Evolutionary conservation across 2,329 filamentous ascomycete species (phyloP).

Genomic region (Claviceps lovelessii): DNA sequence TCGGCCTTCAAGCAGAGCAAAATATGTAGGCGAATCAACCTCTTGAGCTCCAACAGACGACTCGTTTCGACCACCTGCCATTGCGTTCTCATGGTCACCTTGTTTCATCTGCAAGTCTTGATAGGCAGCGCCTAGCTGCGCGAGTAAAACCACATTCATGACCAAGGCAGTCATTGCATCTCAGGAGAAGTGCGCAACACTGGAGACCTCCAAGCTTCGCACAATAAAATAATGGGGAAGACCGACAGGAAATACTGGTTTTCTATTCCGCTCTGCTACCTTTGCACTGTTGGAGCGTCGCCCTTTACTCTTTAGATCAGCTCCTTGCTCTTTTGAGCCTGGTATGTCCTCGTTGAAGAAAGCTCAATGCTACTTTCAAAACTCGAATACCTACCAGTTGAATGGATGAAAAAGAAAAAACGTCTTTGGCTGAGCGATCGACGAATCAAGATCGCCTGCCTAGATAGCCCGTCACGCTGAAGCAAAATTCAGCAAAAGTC

Average conservation of each 20-base stretch:
- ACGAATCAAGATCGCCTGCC: too few species aligned
- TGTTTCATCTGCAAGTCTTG: background rate
- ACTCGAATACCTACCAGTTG: background rate
- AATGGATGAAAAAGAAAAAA: too few species aligned
- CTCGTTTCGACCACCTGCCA: background rate
- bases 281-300: background rate
- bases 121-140: background rate
- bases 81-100: background rate
- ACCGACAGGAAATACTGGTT: background rate
- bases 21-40: constrained; percentile 39
- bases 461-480: too few species aligned
- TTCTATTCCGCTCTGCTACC: background rate
- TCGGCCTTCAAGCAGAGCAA: constrained; percentile 37
- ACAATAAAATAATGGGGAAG: background rate
- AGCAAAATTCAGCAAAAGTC: too few species aligned
- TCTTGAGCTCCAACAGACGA: background rate
- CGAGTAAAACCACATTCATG: background rate
- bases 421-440: too few species aligned
- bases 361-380: background rate
- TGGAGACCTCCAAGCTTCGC: background rate
- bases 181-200: background rate
- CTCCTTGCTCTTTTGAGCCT: background rate
- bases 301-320: background rate
- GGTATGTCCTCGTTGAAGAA: background rate
- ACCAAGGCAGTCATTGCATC: background rate